phyloP scores from a whole-genome alignment of 176 grass and related monocot genomes.

The Phragmites australis region DNA sequence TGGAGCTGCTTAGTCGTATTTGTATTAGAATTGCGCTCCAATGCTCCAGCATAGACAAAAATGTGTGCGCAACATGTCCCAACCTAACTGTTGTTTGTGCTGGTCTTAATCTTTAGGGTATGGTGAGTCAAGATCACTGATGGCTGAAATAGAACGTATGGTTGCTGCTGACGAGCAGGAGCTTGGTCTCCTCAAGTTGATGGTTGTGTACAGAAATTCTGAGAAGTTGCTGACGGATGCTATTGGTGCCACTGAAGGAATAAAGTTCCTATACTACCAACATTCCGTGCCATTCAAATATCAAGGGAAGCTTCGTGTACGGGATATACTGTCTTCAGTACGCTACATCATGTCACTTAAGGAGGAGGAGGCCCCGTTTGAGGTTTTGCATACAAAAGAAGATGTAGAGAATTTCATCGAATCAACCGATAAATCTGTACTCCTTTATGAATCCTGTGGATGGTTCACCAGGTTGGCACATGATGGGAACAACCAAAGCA shows the following conservation, averaged over 20 bases:
- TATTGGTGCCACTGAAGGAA: conserved; percentile 67
- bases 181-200: conserved; percentile 64
- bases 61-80: not conserved
- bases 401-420: conserved; percentile 65
- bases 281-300: conserved; percentile 70
- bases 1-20: not conserved
- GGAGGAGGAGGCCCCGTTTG: conserved; percentile 67
- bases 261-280: conserved; percentile 69
- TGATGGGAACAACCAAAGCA: conserved; percentile 49
- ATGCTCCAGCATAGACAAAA: not conserved
- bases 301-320: conserved; percentile 69
- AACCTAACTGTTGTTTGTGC: not conserved
- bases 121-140: conserved; percentile 83
- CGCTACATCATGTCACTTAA: conserved; percentile 62
- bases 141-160: conserved; percentile 59
- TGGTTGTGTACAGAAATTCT: conserved; percentile 77
- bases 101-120: conserved; percentile 67
- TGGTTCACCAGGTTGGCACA: conserved; percentile 69
- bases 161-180: conserved; percentile 47
- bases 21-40: not conserved
- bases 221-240: conserved; percentile 76
- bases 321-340: conserved; percentile 66
- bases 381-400: conserved; percentile 63
- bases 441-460: conserved; percentile 85
- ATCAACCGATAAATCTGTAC: conserved; percentile 83